Base-by-base conservation (phyloP, 148 eudicot species). In the Agrostemma githago region DNA sequence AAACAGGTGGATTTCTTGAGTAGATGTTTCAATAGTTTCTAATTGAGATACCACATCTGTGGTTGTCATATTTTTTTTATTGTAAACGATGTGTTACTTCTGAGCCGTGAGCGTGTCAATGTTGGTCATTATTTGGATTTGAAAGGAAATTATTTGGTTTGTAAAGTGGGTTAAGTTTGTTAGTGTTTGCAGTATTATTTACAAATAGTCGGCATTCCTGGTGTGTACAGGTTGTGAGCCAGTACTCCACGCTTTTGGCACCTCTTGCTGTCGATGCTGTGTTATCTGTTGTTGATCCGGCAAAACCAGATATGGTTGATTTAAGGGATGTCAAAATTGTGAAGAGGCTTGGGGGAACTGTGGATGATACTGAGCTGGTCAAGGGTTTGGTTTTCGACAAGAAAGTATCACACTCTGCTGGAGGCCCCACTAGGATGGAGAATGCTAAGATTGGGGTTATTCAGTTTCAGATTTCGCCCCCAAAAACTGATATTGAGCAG, bases 391-490 rank as follows among this genome's bases (percentile, higher is more conserved):
- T 94, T 17, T 94, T 94, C 51, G 97, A 94, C 78, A 94, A 91
- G 86, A 94, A 94, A 85, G 98, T 89, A 14, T 88, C 93, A 62
- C 98, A 89, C 53, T 77, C 93, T 8, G 88, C 93, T 26, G 97
- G 98, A 2, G 97, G 96, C 11, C 89, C 85, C 2, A 89, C 98
- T 42, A 86, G 97, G 72, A 87, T 91, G 74, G 96, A 91, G 75
- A 94, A 89, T 79, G 98, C 98, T 1, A 94, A 94, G 77, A 91
- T 94, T 68, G 98, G 80, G 40, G 97, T 94, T 0, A 94, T 94
- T 74, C 98, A 94, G 78, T 94, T 94, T 62, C 98, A 91, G 81
- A 94, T 94, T 81, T 91, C 97, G 1, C 98, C 98, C 10, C 97
- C 98, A 0, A 94, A 94, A 73, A 94, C 98, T 34, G 98, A 94